Base-by-base conservation (phyloP, 202 grass and related monocot species). In the Zizania palustris region DNA sequence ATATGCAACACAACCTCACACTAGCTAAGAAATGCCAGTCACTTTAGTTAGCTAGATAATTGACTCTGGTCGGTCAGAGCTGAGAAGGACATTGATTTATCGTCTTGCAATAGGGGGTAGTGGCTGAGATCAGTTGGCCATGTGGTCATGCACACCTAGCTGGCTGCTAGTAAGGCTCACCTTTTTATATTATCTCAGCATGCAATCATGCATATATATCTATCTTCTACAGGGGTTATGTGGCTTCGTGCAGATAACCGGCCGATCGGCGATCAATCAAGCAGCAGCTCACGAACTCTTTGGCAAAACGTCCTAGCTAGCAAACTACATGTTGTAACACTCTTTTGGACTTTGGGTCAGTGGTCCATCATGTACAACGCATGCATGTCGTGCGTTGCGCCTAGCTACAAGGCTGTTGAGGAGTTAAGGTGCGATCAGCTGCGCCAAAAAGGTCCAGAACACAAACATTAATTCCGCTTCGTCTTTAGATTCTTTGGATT, bases 311-410 rank as follows among this genome's bases (percentile, higher is more conserved):
- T 65, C 69, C 69, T 85, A 74, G 51, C 6, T 53, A 60, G 7
- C 19, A 65, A 72, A 12, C n/a, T 55, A 20, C 50, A 54, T 54
- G 50, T 54, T 54, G 28, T 28, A 28, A 28, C 28, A 55, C 51
- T 9, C 83, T 60, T 85, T 85, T 28, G 28, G 28, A 28, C 28
- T 28, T 28, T 28, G 68, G 16, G 44, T 54, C 21, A 74, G 45
- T 85, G 70, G 70, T 80, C 83, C 76, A 75, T 62, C 76, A 75
- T 62, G 57, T 41, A 81, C 38, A 40, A 60, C 60, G 61, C 74
- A 66, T 77, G 11, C 18, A 9, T 55, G 51, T 64, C 36, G n/a
- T n/a, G n/a, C n/a, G 55, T 59, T 44, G 37, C 35, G 60, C 50
- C 50, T n/a, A n/a, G n/a, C n/a, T 55, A 65, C 51, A 50, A 58